Conservation (phyloP, 805 yeast species). For the Wickerhamiella qilinensis region DNA sequence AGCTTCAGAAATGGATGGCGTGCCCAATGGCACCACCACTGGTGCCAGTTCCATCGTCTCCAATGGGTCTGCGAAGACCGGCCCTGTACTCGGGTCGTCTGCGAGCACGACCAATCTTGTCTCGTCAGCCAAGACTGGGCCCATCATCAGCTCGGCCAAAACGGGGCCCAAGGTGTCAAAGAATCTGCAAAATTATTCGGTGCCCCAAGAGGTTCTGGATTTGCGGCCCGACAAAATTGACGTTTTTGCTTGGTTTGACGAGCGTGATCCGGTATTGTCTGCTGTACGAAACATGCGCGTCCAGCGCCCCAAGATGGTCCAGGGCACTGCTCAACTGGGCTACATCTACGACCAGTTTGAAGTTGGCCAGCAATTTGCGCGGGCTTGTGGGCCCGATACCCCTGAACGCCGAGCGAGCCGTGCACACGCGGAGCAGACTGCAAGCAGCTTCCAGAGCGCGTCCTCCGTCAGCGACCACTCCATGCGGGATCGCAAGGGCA, state of each 20-base stretch:
- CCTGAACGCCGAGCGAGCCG: slow-evolving; percentile 2
- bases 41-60: background rate
- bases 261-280: slow-evolving; percentile 13
- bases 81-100: background rate
- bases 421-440: background rate
- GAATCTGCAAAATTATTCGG: background rate
- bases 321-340: slow-evolving; percentile 23
- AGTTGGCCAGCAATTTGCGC: slow-evolving; percentile 15
- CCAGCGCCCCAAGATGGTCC: slow-evolving; percentile 29
- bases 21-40: background rate
- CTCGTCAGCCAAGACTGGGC: slow-evolving; percentile 9
- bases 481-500: background rate
- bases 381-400: slow-evolving; percentile 1
- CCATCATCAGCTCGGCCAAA: background rate
- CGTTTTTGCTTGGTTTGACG: slow-evolving; percentile 12
- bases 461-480: background rate
- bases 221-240: slow-evolving; percentile 10
- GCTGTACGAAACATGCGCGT: slow-evolving; percentile 22
- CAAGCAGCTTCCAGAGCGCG: background rate
- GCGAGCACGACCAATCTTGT: background rate
- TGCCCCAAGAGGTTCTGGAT: slow-evolving; percentile 6
- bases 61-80: background rate
- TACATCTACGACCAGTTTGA: slow-evolving; percentile 24
- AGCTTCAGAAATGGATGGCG: background rate
- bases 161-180: slow-evolving; percentile 1